Percentiles rank a stretch among this genome's conserved stretches.
Conservation (phyloP, 2,329 filamentous ascomycete species). For the Epichloe brachyelytri region DNA sequence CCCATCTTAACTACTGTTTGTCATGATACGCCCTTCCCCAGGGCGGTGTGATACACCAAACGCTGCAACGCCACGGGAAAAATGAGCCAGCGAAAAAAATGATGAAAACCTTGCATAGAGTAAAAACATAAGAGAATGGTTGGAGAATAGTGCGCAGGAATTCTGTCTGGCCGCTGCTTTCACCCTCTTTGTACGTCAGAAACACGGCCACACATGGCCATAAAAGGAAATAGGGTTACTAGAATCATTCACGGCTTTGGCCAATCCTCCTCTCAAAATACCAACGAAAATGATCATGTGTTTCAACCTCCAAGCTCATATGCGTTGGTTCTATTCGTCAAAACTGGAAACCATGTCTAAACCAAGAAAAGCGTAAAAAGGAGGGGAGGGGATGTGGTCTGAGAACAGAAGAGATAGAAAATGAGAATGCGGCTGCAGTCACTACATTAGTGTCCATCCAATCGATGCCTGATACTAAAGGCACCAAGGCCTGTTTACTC, state of each 20-base stretch:
- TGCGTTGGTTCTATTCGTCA: conserved; percentile 1
- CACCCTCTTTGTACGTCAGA: not conserved
- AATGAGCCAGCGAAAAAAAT: too few species aligned
- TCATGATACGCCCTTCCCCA: not conserved
- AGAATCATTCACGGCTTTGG: not conserved
- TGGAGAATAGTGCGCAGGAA: not conserved
- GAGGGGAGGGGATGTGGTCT: not conserved
- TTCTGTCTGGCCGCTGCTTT: too few species aligned
- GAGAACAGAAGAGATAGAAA: not conserved
- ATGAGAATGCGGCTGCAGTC: not conserved
- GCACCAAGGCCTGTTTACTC: not conserved
- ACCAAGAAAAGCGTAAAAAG: not conserved
- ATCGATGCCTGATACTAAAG: not conserved
- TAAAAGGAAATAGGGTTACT: not conserved
- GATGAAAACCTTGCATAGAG: too few species aligned
- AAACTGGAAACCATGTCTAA: conserved; percentile 2
- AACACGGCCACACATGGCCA: not conserved
- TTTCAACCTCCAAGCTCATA: not conserved
- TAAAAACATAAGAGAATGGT: not conserved
- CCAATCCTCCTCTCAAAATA: not conserved
- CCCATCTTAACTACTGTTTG: not conserved
- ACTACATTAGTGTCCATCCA: not conserved
- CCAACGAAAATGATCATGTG: not conserved
- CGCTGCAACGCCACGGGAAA: not conserved
- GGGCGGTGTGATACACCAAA: not conserved